Evolutionary conservation across 2,329 filamentous ascomycete species (phyloP), one percentile per base, ranked within the genome.

Genomic region (Botryotinia calthae): DNA sequence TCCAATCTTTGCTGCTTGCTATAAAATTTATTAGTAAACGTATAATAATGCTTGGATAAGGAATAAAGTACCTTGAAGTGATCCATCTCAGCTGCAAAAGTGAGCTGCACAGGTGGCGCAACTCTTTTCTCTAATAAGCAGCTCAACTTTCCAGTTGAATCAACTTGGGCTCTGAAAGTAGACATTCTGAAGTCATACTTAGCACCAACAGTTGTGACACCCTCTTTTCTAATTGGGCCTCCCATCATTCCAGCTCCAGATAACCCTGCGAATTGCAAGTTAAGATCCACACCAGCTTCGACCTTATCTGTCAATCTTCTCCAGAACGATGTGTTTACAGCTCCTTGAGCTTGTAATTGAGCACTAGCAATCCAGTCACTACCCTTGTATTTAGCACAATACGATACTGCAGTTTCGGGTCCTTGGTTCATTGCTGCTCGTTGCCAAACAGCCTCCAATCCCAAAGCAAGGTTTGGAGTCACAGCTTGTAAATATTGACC

Each of bases 151-250:
- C 96, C 96, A 82, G 93, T 91, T 80, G 94, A 97, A 85, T 99
- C 96, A 79, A 98, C 88, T 85, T 99, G 96, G 62, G 95, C 96
- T 77, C 95, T 91, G 90, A 98, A 97, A 68, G 94, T 96, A 72
- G 93, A 96, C 85, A 94, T 93, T 81, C 93, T 90, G 89, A 99
- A 99, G 83, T 98, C 95, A 85, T 99, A 99, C 85, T 99, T 99
- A 82, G 94, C 93, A 80, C 95, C 96, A 79, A 98, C 88, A 71
- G 95, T 94, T 71, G 97, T 95, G 75, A 93, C 88, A 72, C 96
- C 96, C 83, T 99, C 95, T 83, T 94, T 95, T 82, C 91, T 89
- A 71, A 91, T 82, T 64, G 90, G 90, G 74, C 87, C 89, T 79
- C 93, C 93, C 90, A 96, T 94, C 83, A 93, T 85, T 62, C 85